phyloP scores from a whole-genome alignment of 2,329 filamentous ascomycete genomes.

The Colletotrichum lupini region DNA sequence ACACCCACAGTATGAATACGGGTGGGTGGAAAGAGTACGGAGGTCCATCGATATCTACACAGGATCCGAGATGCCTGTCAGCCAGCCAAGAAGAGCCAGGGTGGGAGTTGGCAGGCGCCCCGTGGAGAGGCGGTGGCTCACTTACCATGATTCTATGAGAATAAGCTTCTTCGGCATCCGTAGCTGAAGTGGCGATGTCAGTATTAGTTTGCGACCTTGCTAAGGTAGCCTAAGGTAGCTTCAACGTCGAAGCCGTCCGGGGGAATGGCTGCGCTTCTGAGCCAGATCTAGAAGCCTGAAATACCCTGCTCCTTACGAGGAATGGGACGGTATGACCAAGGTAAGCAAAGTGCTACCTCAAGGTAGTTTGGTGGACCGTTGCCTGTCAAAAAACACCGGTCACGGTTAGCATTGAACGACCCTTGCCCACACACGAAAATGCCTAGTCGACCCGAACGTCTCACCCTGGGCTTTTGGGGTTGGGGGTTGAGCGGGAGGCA shows the following conservation, averaged over 20 bases:
- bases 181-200: slow-evolving; percentile 6
- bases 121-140: slow-evolving; percentile 27
- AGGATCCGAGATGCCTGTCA: background rate
- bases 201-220: background rate
- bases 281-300: slow-evolving; percentile 5
- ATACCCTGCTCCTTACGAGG: slow-evolving; percentile 13
- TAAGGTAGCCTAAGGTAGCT: slow-evolving; percentile 21
- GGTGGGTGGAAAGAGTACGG: background rate
- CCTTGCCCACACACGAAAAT: slow-evolving; percentile 6
- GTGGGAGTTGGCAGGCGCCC: slow-evolving; percentile 14
- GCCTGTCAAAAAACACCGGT: slow-evolving; percentile 33
- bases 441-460: slow-evolving; percentile 7
- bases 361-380: slow-evolving; percentile 31
- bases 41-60: background rate
- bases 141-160: background rate
- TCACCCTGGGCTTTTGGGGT: background rate
- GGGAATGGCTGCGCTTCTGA: slow-evolving; percentile 6
- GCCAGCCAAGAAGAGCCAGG: background rate
- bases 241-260: slow-evolving; percentile 16
- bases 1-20: slow-evolving; percentile 3
- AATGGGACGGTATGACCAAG: slow-evolving; percentile 13
- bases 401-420: slow-evolving; percentile 25
- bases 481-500: background rate
- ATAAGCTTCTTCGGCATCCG: slow-evolving; percentile 31
- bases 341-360: background rate